phyloP scores from a whole-genome alignment of 2,329 filamentous ascomycete species.

The Aspergillus puulaauensis region DNA sequence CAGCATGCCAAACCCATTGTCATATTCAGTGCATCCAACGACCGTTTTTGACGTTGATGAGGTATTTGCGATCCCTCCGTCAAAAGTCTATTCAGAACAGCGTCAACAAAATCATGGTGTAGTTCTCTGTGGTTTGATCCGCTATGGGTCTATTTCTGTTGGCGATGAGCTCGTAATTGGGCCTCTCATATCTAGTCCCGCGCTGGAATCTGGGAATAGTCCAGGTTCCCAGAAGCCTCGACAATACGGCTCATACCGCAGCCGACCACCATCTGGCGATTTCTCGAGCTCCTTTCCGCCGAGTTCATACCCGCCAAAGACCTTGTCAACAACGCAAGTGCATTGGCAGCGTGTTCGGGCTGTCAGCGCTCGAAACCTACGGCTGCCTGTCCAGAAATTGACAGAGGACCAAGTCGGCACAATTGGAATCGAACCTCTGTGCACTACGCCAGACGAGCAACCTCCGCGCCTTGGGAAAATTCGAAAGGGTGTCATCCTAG shows the following conservation, averaged over 20 bases:
- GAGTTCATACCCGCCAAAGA: constrained; percentile 37
- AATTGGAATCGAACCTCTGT: constrained; percentile 64
- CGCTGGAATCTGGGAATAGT: constrained; percentile 52
- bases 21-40: constrained; percentile 50
- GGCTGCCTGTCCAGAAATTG: constrained; percentile 75
- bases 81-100: constrained; percentile 53
- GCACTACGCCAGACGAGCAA: constrained; percentile 20
- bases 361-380: constrained; percentile 82
- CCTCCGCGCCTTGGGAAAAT: constrained; percentile 42
- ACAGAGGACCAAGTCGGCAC: constrained; percentile 84
- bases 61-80: constrained; percentile 72
- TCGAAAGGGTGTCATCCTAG: constrained; percentile 81
- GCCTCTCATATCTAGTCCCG: constrained; percentile 59
- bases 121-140: constrained; percentile 82
- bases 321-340: constrained; percentile 55
- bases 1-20: constrained; percentile 15
- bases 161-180: constrained; percentile 78
- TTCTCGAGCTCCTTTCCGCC: constrained; percentile 34
- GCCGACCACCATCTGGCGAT: constrained; percentile 34
- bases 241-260: constrained; percentile 24
- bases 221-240: constrained; percentile 12
- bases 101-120: constrained; percentile 55
- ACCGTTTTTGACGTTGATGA: constrained; percentile 89
- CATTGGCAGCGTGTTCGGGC: constrained; percentile 82
- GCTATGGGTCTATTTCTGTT: constrained; percentile 73